These are phyloP conservation scores for Kurtzmaniella quercitrusa DNA, from an alignment of 1,139 yeast species.

Conservation along the genomic window DNA sequence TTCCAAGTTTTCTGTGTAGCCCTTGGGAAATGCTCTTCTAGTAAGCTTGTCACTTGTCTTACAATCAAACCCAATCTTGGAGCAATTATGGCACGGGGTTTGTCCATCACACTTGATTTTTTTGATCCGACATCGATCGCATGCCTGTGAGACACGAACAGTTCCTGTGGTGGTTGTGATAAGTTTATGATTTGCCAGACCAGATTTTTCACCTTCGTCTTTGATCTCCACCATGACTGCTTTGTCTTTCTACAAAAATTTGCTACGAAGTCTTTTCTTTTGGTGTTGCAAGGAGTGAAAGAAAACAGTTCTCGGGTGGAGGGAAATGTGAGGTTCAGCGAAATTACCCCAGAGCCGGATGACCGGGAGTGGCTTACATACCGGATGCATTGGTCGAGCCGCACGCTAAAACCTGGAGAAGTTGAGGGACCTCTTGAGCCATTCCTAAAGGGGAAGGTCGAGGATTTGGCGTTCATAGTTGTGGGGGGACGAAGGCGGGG, in stretches of 20 bases:
- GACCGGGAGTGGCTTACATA: neutral
- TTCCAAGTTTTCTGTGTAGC: conserved; percentile 72
- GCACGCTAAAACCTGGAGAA: neutral
- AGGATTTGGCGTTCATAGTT: no score
- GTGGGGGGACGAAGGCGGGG: no score
- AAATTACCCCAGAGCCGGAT: conserved; percentile 2
- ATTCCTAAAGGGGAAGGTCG: no score
- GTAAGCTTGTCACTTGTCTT: conserved; percentile 69
- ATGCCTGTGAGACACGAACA: conserved; percentile 65
- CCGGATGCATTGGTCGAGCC: neutral
- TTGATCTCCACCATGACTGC: neutral
- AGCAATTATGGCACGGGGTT: conserved; percentile 67
- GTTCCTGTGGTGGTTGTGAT: conserved; percentile 36
- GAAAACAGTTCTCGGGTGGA: conserved; percentile 1
- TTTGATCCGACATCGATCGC: conserved; percentile 74
- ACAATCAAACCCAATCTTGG: conserved; percentile 61
- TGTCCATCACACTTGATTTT: conserved; percentile 75
- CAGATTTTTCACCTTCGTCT: neutral
- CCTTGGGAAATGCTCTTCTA: conserved; percentile 70
- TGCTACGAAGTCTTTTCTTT: neutral
- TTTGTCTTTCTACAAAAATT: neutral
- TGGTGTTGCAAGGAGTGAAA: neutral
- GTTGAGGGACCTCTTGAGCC: neutral
- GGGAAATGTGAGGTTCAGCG: neutral
- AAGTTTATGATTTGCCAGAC: conserved; percentile 28